Base-by-base conservation (phyloP, 108 stramenopile species). In the Nitzschia palea region DNA sequence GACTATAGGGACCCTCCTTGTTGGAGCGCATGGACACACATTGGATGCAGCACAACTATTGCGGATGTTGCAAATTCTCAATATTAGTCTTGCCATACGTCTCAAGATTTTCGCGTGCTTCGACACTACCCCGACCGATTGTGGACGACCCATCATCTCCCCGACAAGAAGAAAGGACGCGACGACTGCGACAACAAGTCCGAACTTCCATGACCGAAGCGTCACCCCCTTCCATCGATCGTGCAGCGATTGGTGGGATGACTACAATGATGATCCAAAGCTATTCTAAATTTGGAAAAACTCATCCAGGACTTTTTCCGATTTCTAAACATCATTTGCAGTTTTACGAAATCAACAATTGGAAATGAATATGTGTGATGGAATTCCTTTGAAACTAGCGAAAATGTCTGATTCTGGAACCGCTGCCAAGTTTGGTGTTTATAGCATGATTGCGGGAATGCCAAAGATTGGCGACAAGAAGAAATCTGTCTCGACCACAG, bases 251-350 rank as follows among this genome's bases (percentile, higher is more conserved):
- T 73, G 84, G 22, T 93, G 70, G 52, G 78, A 83, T 57, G 87
- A 84, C 23, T 93, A 93, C 76, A 77, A 71, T n/a, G n/a, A n/a
- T n/a, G n/a, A n/a, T 14, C 91, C 91, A n/a, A 81, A n/a, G n/a
- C n/a, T n/a, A 90, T 54, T 69, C 86, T 1, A 55, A 73, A 14
- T 93, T 88, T 65, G 67, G 48, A 14, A 78, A 84, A 2, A 73
- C 85, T 15, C 71, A 74, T 75, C 91, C 91, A n/a, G 91, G 77
- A 84, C 55, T 88, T 86, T 74, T 86, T 55, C 23, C n/a, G n/a
- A n/a, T n/a, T n/a, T n/a, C n/a, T n/a, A n/a, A 71, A 12, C 44
- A 70, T 50, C 33, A 25, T 34, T 44, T 67, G 14, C 22, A 64
- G 33, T 77, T 74, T 83, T n/a, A n/a, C n/a, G n/a, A n/a, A n/a